phyloP scores from a whole-genome alignment of 75 land plant species.

The Pinus albicaulis region DNA sequence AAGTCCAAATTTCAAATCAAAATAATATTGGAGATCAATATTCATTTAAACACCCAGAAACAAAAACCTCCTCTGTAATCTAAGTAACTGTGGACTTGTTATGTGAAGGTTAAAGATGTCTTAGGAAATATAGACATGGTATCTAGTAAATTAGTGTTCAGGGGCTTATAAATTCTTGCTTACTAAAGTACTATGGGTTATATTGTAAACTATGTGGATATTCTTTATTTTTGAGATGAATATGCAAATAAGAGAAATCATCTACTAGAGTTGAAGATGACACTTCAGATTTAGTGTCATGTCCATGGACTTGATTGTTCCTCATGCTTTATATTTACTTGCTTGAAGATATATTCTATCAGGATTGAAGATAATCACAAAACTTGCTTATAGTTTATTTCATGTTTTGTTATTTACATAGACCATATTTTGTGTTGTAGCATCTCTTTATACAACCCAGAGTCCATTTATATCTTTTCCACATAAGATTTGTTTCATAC shows the following conservation, averaged over 20 bases:
- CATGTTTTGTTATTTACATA: too few species aligned
- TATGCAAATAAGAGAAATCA: neutral
- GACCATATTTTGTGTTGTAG: too few species aligned
- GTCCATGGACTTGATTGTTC: too few species aligned
- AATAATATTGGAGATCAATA: slow-evolving; percentile 73
- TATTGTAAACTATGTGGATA: neutral
- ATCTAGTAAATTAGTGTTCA: neutral
- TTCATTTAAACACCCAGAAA: slow-evolving; percentile 76
- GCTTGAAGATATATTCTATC: too few species aligned
- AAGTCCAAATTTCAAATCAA: slow-evolving; percentile 62
- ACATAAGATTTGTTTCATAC: too few species aligned
- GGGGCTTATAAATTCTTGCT: neutral
- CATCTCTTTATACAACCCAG: too few species aligned
- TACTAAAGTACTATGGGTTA: neutral
- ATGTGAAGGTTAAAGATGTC: neutral
- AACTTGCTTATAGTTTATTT: too few species aligned
- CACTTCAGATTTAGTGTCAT: neutral
- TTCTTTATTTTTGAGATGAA: neutral
- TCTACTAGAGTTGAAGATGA: neutral
- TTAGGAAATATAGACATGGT: neutral
- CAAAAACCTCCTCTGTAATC: slow-evolving; percentile 34
- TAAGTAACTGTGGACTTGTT: neutral
- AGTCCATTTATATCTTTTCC: too few species aligned
- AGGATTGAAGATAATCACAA: too few species aligned
- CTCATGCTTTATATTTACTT: too few species aligned